phyloP scores from a whole-genome alignment of 352 stramenopile genomes.

The Pythium volutum region DNA sequence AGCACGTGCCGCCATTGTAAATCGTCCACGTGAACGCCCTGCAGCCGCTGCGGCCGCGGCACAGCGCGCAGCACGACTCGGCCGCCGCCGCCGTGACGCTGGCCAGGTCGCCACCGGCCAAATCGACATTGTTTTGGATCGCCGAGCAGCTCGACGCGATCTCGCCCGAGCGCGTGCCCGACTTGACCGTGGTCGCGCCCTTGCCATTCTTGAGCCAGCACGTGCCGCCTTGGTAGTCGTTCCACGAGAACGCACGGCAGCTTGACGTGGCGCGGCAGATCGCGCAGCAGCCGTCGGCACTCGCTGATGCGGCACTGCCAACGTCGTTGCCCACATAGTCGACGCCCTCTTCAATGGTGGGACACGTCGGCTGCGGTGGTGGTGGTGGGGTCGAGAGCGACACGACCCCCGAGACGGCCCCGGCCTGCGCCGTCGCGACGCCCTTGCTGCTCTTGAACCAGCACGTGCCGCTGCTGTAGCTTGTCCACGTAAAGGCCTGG shows the following conservation, averaged over 20 bases:
- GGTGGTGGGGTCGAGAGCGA: not conserved
- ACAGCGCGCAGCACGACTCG: too few relatives aligned
- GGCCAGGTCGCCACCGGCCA: too few relatives aligned
- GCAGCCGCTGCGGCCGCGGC: too few relatives aligned
- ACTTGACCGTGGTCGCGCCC: not conserved
- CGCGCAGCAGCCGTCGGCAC: not conserved
- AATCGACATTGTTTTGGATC: too few relatives aligned
- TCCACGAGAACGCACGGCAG: not conserved
- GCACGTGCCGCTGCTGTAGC: constrained; percentile 29
- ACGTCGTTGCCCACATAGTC: not conserved
- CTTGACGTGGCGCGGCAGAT: not conserved
- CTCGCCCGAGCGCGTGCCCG: not conserved
- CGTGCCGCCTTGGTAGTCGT: not conserved
- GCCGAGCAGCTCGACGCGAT: too few relatives aligned
- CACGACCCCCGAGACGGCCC: not conserved
- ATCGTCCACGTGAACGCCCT: constrained; percentile 34
- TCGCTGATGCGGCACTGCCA: not conserved
- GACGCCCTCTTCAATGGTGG: not conserved
- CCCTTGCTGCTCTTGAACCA: constrained; percentile 22
- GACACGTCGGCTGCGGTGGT: not conserved
- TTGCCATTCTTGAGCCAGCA: constrained; percentile 7
- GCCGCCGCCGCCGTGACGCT: too few relatives aligned
- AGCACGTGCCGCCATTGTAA: constrained; percentile 55
- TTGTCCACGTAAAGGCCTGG: constrained; percentile 16
- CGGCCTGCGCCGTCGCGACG: not conserved